Conservation (phyloP, 139 green algal genomes). For the Eudorina sp. region DNA sequence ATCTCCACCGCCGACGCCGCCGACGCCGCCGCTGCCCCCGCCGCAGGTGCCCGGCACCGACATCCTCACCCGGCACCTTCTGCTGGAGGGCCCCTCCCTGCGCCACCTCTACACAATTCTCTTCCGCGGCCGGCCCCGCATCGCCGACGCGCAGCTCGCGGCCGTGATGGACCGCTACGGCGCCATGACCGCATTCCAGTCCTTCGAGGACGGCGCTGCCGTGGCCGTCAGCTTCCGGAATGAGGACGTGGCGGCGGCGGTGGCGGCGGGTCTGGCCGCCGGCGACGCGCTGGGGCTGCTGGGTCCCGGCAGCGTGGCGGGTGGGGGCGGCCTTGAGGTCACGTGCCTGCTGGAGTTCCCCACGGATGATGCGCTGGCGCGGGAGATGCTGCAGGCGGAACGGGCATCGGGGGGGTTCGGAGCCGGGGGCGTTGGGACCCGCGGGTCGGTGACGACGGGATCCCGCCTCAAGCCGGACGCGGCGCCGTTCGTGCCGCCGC, state of each 20-base stretch:
- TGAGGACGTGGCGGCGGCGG: slow-evolving; percentile 23
- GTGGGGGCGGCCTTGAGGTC: slow-evolving; percentile 4
- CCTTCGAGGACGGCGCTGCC: slow-evolving; percentile 15
- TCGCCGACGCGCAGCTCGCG: slow-evolving; percentile 23
- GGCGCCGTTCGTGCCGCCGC: slow-evolving; percentile 10
- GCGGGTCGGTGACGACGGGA: background rate
- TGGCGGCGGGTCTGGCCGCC: slow-evolving; percentile 20
- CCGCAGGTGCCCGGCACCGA: slow-evolving; percentile 28
- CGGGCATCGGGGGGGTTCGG: background rate
- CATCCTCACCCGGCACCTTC: slow-evolving; percentile 36
- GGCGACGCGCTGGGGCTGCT: slow-evolving; percentile 31
- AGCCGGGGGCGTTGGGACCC: background rate
- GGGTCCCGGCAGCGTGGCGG: slow-evolving; percentile 26
- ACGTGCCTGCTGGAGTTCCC: slow-evolving; percentile 41
- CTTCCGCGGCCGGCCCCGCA: slow-evolving; percentile 6
- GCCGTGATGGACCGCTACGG: slow-evolving; percentile 15
- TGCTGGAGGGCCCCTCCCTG: slow-evolving; percentile 32
- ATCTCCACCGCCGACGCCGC: no score
- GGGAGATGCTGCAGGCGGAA: slow-evolving; percentile 40
- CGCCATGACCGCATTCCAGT: slow-evolving; percentile 31
- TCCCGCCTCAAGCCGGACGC: background rate
- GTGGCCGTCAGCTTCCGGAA: slow-evolving; percentile 16
- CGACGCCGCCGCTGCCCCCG: no score
- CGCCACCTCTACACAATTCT: slow-evolving; percentile 27
- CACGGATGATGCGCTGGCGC: slow-evolving; percentile 29